Conservation (phyloP, 352 stramenopile species). For the Globisporangium carolinianum region DNA sequence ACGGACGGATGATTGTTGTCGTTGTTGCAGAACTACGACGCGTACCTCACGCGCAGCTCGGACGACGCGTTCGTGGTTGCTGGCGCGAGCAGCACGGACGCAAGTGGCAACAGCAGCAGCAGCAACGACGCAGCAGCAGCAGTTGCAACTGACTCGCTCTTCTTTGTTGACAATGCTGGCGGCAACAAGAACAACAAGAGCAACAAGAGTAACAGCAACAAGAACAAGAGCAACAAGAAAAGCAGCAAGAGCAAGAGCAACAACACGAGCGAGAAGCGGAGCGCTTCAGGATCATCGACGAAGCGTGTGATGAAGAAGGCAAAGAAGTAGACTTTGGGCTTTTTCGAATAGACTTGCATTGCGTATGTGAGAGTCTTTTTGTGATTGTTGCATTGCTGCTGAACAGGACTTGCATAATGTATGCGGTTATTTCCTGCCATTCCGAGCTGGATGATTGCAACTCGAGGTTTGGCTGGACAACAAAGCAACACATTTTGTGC, state of each 20-base stretch:
- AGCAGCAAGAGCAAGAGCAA: background rate
- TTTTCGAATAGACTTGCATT: conserved; percentile 1
- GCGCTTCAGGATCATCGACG: background rate
- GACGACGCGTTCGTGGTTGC: conserved; percentile 11
- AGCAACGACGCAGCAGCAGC: conserved; percentile 4
- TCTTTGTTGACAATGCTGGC: conserved; percentile 56
- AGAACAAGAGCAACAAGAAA: background rate
- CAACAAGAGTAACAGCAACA: conserved; percentile 1
- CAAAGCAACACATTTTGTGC: no score
- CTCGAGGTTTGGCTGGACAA: no score
- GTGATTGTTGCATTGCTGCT: no score
- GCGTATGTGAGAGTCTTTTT: background rate
- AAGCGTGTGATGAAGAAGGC: background rate
- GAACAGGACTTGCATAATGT: no score
- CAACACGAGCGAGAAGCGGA: no score
- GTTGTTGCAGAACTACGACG: conserved; percentile 30
- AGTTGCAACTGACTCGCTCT: conserved; percentile 20
- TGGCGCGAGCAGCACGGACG: conserved; percentile 2
- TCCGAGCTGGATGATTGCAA: no score
- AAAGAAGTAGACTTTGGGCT: background rate
- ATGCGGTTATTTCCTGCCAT: no score
- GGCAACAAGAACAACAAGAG: conserved; percentile 31
- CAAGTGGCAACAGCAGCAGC: background rate
- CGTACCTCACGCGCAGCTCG: conserved; percentile 25
- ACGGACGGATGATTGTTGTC: background rate